Evolutionary conservation across 805 yeast species (phyloP).

Genomic region (Saturnispora halmiae): DNA sequence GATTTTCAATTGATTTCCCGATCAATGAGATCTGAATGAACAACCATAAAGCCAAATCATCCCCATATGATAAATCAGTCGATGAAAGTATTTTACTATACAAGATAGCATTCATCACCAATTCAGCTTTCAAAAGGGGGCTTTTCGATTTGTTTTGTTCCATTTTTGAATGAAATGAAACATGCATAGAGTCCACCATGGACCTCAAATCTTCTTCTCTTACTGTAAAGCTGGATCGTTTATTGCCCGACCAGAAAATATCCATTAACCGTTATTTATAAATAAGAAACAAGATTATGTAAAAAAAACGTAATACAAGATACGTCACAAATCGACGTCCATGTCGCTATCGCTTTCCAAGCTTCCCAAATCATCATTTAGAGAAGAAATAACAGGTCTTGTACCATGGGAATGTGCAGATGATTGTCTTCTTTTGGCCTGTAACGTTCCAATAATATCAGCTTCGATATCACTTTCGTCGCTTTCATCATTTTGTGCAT

Average conservation of each 20-base stretch:
- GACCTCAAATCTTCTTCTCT: no score
- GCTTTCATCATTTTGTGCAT: not conserved
- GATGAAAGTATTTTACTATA: not conserved
- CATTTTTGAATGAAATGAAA: no score
- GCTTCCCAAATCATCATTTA: not conserved
- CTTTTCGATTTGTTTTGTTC: not conserved
- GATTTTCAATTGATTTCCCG: not conserved
- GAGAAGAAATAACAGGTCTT: no score
- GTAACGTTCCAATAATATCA: slow-evolving; percentile 4
- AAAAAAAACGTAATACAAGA: no score
- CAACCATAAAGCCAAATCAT: slow-evolving; percentile 6
- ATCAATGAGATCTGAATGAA: slow-evolving; percentile 2
- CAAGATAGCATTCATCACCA: not conserved
- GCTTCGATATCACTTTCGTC: slow-evolving; percentile 7
- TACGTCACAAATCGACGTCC: not conserved
- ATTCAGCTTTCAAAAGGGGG: not conserved
- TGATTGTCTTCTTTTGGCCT: slow-evolving; percentile 7
- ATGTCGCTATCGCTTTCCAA: not conserved
- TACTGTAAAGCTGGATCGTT: no score
- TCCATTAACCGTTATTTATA: no score
- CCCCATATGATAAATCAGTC: slow-evolving; percentile 6
- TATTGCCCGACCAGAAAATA: no score
- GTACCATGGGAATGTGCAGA: slow-evolving; percentile 1
- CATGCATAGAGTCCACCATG: no score
- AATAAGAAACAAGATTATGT: no score